These are phyloP conservation scores for Amoebophrya sp. DNA, from an alignment of 169 alveolate species.

Conservation along the genomic window DNA sequence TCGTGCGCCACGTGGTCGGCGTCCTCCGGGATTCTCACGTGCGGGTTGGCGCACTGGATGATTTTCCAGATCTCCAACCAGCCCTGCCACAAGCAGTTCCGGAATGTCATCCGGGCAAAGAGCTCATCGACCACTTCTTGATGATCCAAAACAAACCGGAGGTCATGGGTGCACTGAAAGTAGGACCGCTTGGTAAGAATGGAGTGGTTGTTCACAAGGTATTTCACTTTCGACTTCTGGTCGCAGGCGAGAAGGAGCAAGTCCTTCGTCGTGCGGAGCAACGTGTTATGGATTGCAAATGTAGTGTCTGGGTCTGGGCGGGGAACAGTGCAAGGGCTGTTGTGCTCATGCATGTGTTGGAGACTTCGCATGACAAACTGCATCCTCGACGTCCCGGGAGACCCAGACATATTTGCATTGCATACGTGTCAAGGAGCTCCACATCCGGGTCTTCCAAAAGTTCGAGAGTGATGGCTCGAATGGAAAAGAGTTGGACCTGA, in stretches of 20 bases:
- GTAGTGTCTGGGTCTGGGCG: too few relatives aligned
- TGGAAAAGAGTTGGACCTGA: not conserved
- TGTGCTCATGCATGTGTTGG: too few relatives aligned
- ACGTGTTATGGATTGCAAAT: too few relatives aligned
- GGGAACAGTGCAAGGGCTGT: too few relatives aligned
- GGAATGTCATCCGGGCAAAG: not conserved
- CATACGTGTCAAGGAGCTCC: not conserved
- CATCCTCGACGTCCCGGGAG: too few relatives aligned
- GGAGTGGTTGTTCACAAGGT: not conserved
- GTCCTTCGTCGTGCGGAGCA: not conserved
- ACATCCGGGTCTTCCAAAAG: not conserved
- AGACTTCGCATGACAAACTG: too few relatives aligned
- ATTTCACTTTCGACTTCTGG: not conserved
- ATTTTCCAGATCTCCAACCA: not conserved
- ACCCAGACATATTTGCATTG: too few relatives aligned
- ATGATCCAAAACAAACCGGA: not conserved
- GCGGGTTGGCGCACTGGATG: not conserved
- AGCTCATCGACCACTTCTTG: not conserved
- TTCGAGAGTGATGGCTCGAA: not conserved
- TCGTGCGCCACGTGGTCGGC: not conserved
- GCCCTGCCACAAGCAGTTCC: not conserved
- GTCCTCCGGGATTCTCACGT: not conserved
- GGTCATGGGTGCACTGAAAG: not conserved
- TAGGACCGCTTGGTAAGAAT: not conserved
- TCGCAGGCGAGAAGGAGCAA: not conserved